phyloP scores from a whole-genome alignment of 768 basidiomycete genomes.

The Podaxis sp. region DNA sequence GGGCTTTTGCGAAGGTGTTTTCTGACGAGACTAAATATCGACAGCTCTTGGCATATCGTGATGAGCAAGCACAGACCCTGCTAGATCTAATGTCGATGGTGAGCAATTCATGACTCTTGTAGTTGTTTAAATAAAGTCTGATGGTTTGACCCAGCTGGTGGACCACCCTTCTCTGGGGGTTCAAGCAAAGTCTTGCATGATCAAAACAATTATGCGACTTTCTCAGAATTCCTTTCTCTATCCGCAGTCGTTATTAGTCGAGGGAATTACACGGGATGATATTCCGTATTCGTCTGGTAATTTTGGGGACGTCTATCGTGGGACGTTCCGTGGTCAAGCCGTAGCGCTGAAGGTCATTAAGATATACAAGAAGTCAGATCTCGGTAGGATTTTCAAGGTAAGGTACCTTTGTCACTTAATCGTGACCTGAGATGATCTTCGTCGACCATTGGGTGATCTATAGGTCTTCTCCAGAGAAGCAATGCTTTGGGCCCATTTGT shows the following conservation, averaged over 20 bases:
- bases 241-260: slow-evolving; percentile 8
- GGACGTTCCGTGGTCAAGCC: slow-evolving; percentile 4
- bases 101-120: not conserved
- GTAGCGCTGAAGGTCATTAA: slow-evolving; percentile 13
- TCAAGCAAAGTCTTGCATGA: not conserved
- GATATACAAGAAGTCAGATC: slow-evolving; percentile 5
- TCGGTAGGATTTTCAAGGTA: slow-evolving; percentile 6
- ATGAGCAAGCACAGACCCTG: slow-evolving; percentile 8
- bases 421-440: not conserved
- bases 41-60: slow-evolving; percentile 4
- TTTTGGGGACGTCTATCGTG: slow-evolving; percentile 14
- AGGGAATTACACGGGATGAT: not conserved
- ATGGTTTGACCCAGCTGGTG: not conserved
- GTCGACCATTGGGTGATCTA: not conserved
- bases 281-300: not conserved
- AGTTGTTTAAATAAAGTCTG: not conserved
- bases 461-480: slow-evolving; percentile 18
- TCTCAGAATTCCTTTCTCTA: slow-evolving; percentile 9
- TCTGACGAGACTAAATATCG: not conserved
- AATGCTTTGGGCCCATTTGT: slow-evolving; percentile 18
- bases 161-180: not conserved
- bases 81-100: slow-evolving; percentile 10
- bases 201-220: slow-evolving; percentile 5
- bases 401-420: not conserved
- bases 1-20: not conserved